Conservation (phyloP, 306 rosid genomes). For the Quercus rubra region DNA sequence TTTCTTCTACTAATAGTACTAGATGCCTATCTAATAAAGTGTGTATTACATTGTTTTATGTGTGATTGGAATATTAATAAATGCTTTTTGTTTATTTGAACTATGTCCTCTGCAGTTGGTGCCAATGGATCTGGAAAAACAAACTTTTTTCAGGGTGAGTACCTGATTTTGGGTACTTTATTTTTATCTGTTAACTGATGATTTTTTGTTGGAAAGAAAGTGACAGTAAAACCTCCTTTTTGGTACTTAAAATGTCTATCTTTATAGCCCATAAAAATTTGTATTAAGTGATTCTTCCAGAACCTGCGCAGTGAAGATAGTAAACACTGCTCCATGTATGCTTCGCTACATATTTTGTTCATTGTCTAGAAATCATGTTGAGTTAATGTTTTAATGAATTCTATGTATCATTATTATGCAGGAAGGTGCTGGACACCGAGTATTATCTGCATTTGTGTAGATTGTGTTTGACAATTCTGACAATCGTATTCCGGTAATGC, state of each 20-base stretch:
- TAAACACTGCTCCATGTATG: conserved; percentile 93
- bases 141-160: conserved; percentile 90
- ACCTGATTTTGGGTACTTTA: neutral
- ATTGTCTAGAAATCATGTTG: conserved; percentile 1
- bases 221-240: conserved; percentile 2
- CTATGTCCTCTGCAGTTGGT: conserved; percentile 62
- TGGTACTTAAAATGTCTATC: neutral
- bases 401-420: conserved; percentile 24
- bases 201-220: conserved; percentile 10
- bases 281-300: conserved; percentile 87
- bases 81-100: conserved; percentile 7
- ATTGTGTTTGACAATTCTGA: conserved; percentile 94
- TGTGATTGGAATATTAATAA: conserved; percentile 1
- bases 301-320: conserved; percentile 79
- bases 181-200: conserved; percentile 3
- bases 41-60: neutral
- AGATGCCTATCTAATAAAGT: neutral
- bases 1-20: neutral
- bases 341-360: conserved; percentile 4
- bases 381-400: conserved; percentile 1
- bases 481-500: conserved; percentile 89
- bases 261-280: conserved; percentile 63
- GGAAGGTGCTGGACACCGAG: conserved; percentile 99
- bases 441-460: conserved; percentile 92
- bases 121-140: conserved; percentile 99